Conservation (phyloP, 2,329 filamentous ascomycete species). For the Ilyonectria mors-panacis region DNA sequence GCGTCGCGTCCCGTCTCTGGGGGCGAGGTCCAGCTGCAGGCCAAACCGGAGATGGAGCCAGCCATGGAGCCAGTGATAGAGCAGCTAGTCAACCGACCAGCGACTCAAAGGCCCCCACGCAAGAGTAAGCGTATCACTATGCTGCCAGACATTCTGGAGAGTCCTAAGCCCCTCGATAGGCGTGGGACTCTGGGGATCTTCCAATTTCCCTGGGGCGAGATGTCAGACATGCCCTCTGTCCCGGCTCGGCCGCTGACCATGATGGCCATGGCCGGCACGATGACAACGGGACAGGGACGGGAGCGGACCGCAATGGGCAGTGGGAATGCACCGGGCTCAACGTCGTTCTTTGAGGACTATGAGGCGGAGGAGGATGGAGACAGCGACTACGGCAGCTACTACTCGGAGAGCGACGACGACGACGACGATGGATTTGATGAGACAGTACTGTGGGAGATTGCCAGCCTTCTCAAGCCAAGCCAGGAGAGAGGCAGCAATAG, state of each 20-base stretch:
- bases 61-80: constrained; percentile 35
- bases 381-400: constrained; percentile 42
- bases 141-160: constrained; percentile 75
- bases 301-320: constrained; percentile 26
- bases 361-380: constrained; percentile 66
- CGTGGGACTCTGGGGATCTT: constrained; percentile 74
- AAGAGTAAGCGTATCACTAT: constrained; percentile 70
- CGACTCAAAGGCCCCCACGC: constrained; percentile 68
- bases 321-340: constrained; percentile 57
- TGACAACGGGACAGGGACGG: constrained; percentile 50
- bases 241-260: constrained; percentile 56
- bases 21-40: constrained; percentile 4
- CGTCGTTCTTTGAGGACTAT: constrained; percentile 74
- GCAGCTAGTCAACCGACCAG: constrained; percentile 54
- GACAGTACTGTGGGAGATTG: constrained; percentile 75
- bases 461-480: constrained; percentile 68
- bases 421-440: constrained; percentile 72
- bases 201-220: constrained; percentile 77
- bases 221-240: constrained; percentile 68
- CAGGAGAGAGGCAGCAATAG: constrained; percentile 67
- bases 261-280: constrained; percentile 67
- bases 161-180: constrained; percentile 71
- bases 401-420: constrained; percentile 49
- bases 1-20: constrained; percentile 17
- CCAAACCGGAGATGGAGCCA: constrained; percentile 6